Base-by-base conservation (phyloP, 2,329 filamentous ascomycete species). In the Sordariomycetes sp. region DNA sequence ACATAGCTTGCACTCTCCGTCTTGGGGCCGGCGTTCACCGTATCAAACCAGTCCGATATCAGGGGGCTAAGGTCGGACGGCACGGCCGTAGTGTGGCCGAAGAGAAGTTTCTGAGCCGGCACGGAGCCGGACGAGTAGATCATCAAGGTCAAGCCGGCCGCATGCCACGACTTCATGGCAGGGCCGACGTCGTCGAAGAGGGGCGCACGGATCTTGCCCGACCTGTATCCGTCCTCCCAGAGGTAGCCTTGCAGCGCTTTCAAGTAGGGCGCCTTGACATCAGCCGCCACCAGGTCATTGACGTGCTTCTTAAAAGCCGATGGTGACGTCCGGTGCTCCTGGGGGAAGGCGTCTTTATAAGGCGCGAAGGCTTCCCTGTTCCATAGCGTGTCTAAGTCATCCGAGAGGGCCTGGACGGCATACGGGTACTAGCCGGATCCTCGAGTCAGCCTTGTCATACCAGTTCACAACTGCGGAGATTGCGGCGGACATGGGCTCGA, bases 91-190 rank as follows among this genome's bases (percentile, higher is more conserved):
- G 81, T 84, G 65, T 90, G 82, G 60, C 77, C 76, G 70, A 92
- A 92, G 61, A 92, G 78, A 60, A 92, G 74, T 71, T 90, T 89
- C 75, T 94, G 89, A 15, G 89, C 89, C 22, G 85, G 78, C 6
- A 92, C 85, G 24, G 86, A 90, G 35, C 89, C 89, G 13, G 86
- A 90, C 3, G 86, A 90, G 72, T 91, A 94, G 65, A 94, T 91
- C 64, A 87, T 81, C 61, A 91, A 76, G 59, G 74, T 74, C 60
- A 81, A 73, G 28, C 77, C 78, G 34, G 74, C 68, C 17, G 70
- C 67, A 57, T 78, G 75, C 81, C 87, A 90, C 51, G 72, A 63
- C 56, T 74, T 69, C 61, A 90, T 74, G 61, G 78, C 78, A 10
- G 81, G 77, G n/a, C 80, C 73, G 20, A 92, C 88, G 65, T 94